Evolutionary conservation across 73 alveolate species (phyloP).

Genomic region (Tetrahymena malaccensis): DNA sequence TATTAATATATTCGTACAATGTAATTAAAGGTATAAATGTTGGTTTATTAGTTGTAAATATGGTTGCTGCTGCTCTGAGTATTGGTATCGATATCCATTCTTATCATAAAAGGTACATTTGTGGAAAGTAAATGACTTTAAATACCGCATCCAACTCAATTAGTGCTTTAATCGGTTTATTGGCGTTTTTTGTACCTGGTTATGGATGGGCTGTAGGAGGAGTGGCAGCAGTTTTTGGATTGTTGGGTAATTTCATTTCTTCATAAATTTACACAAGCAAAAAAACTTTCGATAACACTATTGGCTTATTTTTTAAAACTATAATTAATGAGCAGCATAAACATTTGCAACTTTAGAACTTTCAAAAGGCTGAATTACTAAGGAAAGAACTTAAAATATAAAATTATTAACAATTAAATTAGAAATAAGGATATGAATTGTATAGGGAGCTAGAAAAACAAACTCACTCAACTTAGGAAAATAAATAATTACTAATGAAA

Average conservation of each 20-base stretch:
- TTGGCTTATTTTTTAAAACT: neutral
- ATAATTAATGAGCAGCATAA: neutral
- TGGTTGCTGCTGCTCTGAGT: neutral
- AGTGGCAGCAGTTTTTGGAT: neutral
- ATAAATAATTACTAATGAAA: neutral
- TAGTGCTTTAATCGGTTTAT: neutral
- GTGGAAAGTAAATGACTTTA: neutral
- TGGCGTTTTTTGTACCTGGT: neutral
- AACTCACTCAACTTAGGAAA: neutral
- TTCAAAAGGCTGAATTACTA: neutral
- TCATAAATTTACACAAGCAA: neutral
- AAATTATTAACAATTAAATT: neutral
- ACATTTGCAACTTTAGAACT: neutral
- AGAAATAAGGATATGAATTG: neutral
- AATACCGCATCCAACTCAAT: neutral
- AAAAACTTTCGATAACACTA: neutral
- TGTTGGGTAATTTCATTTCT: neutral
- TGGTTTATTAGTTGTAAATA: neutral
- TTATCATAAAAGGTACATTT: neutral
- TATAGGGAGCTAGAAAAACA: neutral
- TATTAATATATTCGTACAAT: neutral
- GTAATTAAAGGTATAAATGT: neutral
- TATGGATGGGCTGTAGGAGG: neutral
- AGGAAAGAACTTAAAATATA: neutral
- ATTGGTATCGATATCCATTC: neutral